A percentile compares a stretch with the other conserved stretches of the same genome.
phyloP scores from a whole-genome alignment of 2,329 filamentous ascomycete genomes.

The Huntiella omanensis region DNA sequence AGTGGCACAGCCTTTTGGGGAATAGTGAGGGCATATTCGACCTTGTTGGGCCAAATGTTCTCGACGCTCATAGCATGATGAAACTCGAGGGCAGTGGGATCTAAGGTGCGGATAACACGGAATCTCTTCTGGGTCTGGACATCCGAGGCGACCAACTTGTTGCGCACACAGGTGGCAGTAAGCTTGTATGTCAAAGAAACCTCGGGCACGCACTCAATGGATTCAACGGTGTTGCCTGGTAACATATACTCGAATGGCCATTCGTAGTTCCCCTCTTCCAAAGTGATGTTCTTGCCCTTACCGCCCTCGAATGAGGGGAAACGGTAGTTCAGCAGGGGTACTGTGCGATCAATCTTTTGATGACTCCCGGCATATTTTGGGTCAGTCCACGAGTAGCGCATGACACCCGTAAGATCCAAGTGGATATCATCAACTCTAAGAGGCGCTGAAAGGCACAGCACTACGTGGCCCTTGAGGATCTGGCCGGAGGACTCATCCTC shows the following conservation, averaged over 20 bases:
- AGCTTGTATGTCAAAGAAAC: constrained; percentile 80
- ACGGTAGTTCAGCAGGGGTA: constrained; percentile 45
- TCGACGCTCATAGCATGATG: constrained; percentile 87
- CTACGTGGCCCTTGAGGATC: constrained; percentile 51
- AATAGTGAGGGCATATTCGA: constrained; percentile 85
- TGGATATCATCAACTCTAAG: constrained; percentile 57
- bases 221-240: constrained; percentile 61
- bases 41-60: constrained; percentile 94
- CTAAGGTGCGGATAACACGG: constrained; percentile 59
- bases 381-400: constrained; percentile 28
- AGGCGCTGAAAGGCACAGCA: constrained; percentile 51
- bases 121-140: constrained; percentile 62
- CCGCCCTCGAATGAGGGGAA: constrained; percentile 47
- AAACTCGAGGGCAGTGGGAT: constrained; percentile 57
- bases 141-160: constrained; percentile 68
- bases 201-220: constrained; percentile 72
- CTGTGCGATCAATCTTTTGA: constrained; percentile 39
- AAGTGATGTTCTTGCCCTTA: constrained; percentile 35
- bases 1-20: constrained; percentile 91
- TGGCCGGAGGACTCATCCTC: constrained; percentile 61
- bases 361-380: constrained; percentile 12
- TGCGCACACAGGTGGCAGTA: constrained; percentile 72
- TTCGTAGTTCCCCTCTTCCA: constrained; percentile 63
- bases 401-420: constrained; percentile 50
- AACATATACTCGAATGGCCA: constrained; percentile 62